Base-by-base conservation (phyloP, 805 yeast species). In the Ogataea angusta region DNA sequence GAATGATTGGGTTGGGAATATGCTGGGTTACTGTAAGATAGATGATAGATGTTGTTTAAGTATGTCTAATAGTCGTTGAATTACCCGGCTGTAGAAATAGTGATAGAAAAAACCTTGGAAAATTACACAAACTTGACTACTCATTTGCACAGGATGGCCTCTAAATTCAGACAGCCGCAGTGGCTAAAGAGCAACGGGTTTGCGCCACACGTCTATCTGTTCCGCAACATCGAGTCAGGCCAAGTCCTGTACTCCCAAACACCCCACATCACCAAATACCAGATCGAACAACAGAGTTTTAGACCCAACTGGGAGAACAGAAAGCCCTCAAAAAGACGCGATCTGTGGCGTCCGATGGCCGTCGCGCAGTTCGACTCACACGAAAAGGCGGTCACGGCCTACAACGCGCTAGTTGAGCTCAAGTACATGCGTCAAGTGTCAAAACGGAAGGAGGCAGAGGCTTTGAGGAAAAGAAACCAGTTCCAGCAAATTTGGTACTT, bases 251-350 rank as follows among this genome's bases (percentile, higher is more conserved):
- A 88, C 62, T 81, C 96, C 5, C 96, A 90, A 64, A 75, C 85
- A 10, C 93, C 96, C 28, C 72, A 70, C 44, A 71, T 81, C 67
- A 39, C 74, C 47, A 29, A 52, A 28, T 63, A 70, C 30, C 84
- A 84, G 60, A 79, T 86, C 46, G 76, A 80, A 45, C 71, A 67
- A 47, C 93, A 83, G 67, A 87, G 85, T 61, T 74, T 73, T 47
- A 73, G 86, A 57, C 95, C 96, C 32, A 86, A 88, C 69, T 86
- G 95, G 95, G 84, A 86, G 59, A 88, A 90, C 69, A 73, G 84
- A 56, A 76, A 74, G 53, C 97, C 97, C 4, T 68, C 77, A 27
- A 70, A 80, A 52, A 79, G 98, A 66, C 74, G 82, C 53, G 98
- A 90, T 63, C 70, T 89, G 36, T 90, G 97, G 97, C 73, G 91